Base-by-base conservation (phyloP, 2,329 filamentous ascomycete species). In the Cladosporium halotolerans region DNA sequence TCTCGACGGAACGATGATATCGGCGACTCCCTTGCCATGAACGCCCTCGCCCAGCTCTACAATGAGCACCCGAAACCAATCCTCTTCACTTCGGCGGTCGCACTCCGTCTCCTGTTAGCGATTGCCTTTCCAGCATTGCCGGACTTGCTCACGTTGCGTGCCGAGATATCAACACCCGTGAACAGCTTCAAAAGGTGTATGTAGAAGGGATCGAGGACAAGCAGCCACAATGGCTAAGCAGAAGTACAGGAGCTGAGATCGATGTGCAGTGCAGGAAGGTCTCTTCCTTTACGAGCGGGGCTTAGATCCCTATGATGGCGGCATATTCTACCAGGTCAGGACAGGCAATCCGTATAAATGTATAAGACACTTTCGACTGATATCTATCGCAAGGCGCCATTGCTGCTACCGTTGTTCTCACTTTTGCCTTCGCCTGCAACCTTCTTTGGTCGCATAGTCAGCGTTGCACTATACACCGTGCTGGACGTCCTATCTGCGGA, bases 131-230 rank as follows among this genome's bases (percentile, higher is more conserved):
- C 93, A 58, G 82, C 81, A 36, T 78, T 99, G 39, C 88, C 92
- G 49, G 84, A 90, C 68, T 79, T 96, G 58, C 79, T 99, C 58
- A 93, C 89, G 16, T 88, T 86, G 59, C 86, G 93, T 67, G 93
- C 96, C 64, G 93, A 99, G 77, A 86, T 99, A 65, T 96, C 93
- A 42, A 99, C 93, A 18, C 92, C 93, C 38, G 87, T 97, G 44
- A 96, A 89, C 63, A 96, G 92, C 80, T 99, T 96, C 81, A 97
- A 97, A 77, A 83, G 93, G 82, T 77, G 91, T 95, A 79, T 71
- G 86, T 72, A 14, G 44, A 44, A 32, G 31, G 42, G 6, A 33
- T 19, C 16, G 38, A 3, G 16, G 45, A 19, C 39, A 13, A 13
- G 3, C 42, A 34, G 53, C 44, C 47, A 34, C 31, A 19, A 6